Percentiles rank a stretch among this genome's conserved stretches.
These are phyloP conservation scores for Lophiostoma macrostomum DNA, from an alignment of 495 filamentous ascomycete species.

Conservation along the genomic window DNA sequence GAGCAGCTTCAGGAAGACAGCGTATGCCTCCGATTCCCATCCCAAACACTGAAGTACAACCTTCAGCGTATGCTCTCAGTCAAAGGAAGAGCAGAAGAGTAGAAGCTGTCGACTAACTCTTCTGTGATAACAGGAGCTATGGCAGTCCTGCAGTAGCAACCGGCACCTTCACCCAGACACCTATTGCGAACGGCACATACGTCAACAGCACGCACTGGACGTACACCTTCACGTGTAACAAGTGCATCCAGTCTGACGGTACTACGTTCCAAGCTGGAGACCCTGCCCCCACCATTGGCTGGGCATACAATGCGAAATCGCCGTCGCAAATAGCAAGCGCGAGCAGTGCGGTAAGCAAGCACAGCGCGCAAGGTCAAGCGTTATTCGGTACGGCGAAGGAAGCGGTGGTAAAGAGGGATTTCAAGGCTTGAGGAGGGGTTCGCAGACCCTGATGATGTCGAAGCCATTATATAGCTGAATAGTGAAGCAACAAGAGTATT, in stretches of 20 bases:
- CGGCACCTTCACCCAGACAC: slow-evolving; percentile 25
- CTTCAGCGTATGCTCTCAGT: background rate
- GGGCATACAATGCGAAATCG: slow-evolving; percentile 15
- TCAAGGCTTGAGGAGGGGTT: too few species aligned
- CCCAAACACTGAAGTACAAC: too few species aligned
- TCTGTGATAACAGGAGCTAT: slow-evolving; percentile 13
- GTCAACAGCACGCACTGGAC: slow-evolving; percentile 32
- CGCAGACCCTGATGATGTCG: too few species aligned
- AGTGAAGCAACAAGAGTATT: too few species aligned
- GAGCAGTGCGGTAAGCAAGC: slow-evolving; percentile 2
- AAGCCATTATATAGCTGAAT: too few species aligned
- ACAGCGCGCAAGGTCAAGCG: slow-evolving; percentile 10
- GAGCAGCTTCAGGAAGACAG: slow-evolving; percentile 20
- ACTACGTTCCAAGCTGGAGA: slow-evolving; percentile 21
- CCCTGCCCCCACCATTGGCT: slow-evolving; percentile 11
- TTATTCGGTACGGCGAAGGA: slow-evolving; percentile 14
- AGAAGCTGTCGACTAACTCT: too few species aligned
- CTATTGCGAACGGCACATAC: slow-evolving; percentile 32
- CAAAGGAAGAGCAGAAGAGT: too few species aligned
- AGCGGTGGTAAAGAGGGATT: too few species aligned
- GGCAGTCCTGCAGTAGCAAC: slow-evolving; percentile 25
- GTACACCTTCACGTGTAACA: slow-evolving; percentile 31
- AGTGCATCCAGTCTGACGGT: slow-evolving; percentile 21
- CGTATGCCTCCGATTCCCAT: slow-evolving; percentile 8
- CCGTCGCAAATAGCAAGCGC: slow-evolving; percentile 11